phyloP scores from a whole-genome alignment of 306 rosid genomes.

The Quercus agrifolia region DNA sequence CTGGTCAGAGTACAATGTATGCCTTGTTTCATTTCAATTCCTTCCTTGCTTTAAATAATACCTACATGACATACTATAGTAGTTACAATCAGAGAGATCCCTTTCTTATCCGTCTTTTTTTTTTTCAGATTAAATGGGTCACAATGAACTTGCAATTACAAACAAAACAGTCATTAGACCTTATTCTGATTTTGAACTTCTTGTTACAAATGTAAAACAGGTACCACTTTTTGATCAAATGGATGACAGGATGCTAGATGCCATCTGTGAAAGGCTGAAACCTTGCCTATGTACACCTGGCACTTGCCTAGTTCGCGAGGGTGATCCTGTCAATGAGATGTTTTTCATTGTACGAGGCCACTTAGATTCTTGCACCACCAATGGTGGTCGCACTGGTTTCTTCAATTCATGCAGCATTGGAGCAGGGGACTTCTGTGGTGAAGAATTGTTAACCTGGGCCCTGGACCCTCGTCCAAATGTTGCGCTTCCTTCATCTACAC shows the following conservation, averaged over 20 bases:
- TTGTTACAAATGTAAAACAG: constrained; percentile 20
- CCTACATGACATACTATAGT: background rate
- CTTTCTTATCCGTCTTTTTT: background rate
- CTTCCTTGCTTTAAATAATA: background rate
- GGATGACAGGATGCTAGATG: constrained; percentile 55
- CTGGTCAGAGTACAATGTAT: background rate
- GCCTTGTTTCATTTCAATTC: background rate
- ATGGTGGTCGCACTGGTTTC: constrained; percentile 57
- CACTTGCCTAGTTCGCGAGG: constrained; percentile 46
- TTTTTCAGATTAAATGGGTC: background rate
- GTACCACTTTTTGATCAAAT: constrained; percentile 57
- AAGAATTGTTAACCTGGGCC: constrained; percentile 59
- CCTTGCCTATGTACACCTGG: constrained; percentile 44
- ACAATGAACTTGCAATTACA: background rate
- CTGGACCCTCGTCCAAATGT: constrained; percentile 44
- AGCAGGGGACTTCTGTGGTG: constrained; percentile 63
- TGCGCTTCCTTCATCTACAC: constrained; percentile 47
- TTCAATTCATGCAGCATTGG: constrained; percentile 48
- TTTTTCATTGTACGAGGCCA: constrained; percentile 50
- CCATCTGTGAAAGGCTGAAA: constrained; percentile 56
- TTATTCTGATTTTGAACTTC: background rate
- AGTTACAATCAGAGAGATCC: background rate
- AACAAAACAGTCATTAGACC: background rate
- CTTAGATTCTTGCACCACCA: constrained; percentile 49
- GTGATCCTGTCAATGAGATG: constrained; percentile 55